Evolutionary conservation across 1,284 basidiomycete species (phyloP), one percentile per base, ranked within the genome.

Genomic region (Malassezia slooffiae): DNA sequence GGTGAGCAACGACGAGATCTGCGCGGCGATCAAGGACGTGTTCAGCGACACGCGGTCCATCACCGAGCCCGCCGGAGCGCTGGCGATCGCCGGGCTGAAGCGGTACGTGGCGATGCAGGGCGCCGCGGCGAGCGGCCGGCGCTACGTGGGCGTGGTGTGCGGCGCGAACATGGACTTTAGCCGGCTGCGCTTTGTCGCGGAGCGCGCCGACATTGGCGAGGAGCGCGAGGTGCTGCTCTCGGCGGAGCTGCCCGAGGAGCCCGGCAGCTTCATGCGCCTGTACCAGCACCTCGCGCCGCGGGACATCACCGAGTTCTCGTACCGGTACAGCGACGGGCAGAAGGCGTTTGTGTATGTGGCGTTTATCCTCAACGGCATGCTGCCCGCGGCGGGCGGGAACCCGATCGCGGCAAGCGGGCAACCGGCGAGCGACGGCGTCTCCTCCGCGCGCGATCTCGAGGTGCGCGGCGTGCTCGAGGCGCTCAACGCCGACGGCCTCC

Each of bases 141-240:
- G 79, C 49, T 95, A 90, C 56, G 87, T 96, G 26, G 89, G 80
- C 2, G 80, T 96, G 41, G 75, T 97, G 52, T 89, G 84, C 54
- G 93, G 93, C 22, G 93, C 93, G 12, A 97, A 99, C 72, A 95
- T 97, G 87, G 96, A 99, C 74, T 97, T 99, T 72, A 85, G 87
- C 55, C 79, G 93, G 20, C 72, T 99, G 34, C 79, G 93, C 6
- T 99, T 97, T 66, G 91, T 99, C 19, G 84, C 93, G 12, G 93
- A 99, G 68, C 86, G 93, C 45, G 93, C 93, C 13, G 89, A 95
- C 70, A 75, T 97, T 24, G 93, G 93, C 57, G 93, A 97, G 72
- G 82, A 90, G 26, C 79, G 84, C 41, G 93, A 99, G 71, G 91
- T 85, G 0, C 75, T 97, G 41, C 75, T 97, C 54, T 85, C 84